Evolutionary conservation across 192 early-diverging fungal species (phyloP).

Genomic region (Backusella liffmaniae): DNA sequence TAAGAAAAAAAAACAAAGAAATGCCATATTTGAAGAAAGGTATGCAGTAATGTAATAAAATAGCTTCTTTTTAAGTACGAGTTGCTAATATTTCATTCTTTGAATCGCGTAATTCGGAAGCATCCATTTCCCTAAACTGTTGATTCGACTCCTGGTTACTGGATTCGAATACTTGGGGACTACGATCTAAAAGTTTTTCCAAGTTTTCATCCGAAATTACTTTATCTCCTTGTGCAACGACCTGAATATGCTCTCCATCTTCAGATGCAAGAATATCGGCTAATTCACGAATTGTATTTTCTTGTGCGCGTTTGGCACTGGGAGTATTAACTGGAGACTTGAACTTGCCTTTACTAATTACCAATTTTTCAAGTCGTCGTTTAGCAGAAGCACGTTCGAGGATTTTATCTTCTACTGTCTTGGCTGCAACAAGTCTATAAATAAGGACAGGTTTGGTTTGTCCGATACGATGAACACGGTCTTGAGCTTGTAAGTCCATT

Average conservation of each 20-base stretch:
- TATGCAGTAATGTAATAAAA: not conserved
- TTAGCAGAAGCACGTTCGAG: slow-evolving; percentile 80
- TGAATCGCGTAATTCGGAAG: slow-evolving; percentile 41
- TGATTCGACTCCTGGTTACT: slow-evolving; percentile 26
- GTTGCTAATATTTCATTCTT: slow-evolving; percentile 52
- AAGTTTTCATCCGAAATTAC: slow-evolving; percentile 59
- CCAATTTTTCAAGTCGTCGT: slow-evolving; percentile 87
- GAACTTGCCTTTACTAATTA: slow-evolving; percentile 87
- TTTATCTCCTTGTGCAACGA: slow-evolving; percentile 53
- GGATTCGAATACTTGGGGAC: slow-evolving; percentile 41
- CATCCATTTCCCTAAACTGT: slow-evolving; percentile 47
- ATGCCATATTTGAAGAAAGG: not conserved
- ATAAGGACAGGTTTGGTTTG: slow-evolving; percentile 90
- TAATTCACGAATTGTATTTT: slow-evolving; percentile 62
- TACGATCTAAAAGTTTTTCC: slow-evolving; percentile 55
- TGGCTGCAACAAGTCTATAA: slow-evolving; percentile 83
- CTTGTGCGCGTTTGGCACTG: slow-evolving; percentile 30
- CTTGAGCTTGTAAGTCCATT: slow-evolving; percentile 95
- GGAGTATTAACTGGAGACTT: slow-evolving; percentile 47
- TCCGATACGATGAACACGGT: slow-evolving; percentile 95
- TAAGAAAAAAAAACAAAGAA: not conserved
- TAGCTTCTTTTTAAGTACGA: not conserved
- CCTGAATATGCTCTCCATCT: slow-evolving; percentile 65
- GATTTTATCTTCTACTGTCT: slow-evolving; percentile 85
- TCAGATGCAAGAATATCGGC: slow-evolving; percentile 71